Percentiles rank a stretch among this genome's conserved stretches.
phyloP scores from a whole-genome alignment of 2,329 filamentous ascomycete species.

The Neoscytalidium dimidiatum region DNA sequence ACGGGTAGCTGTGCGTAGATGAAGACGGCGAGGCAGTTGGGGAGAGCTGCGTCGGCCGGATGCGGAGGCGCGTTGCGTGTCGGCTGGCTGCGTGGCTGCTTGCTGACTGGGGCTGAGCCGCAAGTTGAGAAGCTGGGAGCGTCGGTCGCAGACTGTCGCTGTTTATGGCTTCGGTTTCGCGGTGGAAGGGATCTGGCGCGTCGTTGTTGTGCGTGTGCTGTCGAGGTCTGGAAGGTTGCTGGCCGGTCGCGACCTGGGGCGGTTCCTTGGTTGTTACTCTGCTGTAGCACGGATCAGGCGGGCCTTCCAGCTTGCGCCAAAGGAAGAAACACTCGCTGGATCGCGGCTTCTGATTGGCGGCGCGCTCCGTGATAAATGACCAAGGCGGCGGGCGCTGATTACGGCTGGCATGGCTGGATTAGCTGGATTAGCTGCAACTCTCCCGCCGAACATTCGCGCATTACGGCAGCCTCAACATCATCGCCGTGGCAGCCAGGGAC shows the following conservation, averaged over 20 bases:
- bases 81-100: conserved; percentile 5
- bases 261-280: conserved; percentile 14
- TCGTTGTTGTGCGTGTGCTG: background rate
- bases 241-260: conserved; percentile 5
- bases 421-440: conserved; percentile 14
- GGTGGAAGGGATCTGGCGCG: background rate
- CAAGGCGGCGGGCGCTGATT: conserved; percentile 11
- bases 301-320: conserved; percentile 14
- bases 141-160: conserved; percentile 16
- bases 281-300: conserved; percentile 17
- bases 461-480: background rate
- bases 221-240: background rate
- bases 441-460: background rate
- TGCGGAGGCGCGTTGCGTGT: conserved; percentile 17
- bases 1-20: conserved; percentile 3
- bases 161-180: background rate
- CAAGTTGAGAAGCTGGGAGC: background rate
- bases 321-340: conserved; percentile 8
- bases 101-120: conserved; percentile 15
- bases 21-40: conserved; percentile 14
- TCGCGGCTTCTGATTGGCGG: conserved; percentile 9
- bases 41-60: conserved; percentile 15
- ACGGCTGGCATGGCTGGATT: conserved; percentile 6
- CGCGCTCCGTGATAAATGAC: conserved; percentile 5
- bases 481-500: background rate